Base-by-base conservation (phyloP, 305 asterid genomes). In the Fraxinus nigra region DNA sequence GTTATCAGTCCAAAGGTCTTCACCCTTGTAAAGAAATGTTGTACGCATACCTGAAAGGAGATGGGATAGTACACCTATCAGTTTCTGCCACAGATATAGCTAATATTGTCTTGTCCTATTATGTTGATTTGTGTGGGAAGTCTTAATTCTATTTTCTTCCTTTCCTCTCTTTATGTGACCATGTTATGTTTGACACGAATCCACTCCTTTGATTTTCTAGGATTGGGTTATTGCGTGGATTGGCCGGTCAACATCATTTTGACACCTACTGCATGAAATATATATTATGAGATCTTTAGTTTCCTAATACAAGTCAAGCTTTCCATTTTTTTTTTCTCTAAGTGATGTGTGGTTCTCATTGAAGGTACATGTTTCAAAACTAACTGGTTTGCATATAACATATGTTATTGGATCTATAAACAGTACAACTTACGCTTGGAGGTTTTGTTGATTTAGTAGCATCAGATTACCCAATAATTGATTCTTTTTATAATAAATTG, bases 301-400 rank as follows among this genome's bases (percentile, higher is more conserved):
- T 96, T 96, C 90, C 91, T 94, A 88, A 89, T 96, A 83, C 97
- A 92, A 92, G 90, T 96, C 85, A 96, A 96, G 97, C 98, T 94
- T 84, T 97, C 98, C 30, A 91, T 87, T 80, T 92, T 89, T 87
- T 80, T 92, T 89, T 24, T 24, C 97, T 73, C 85, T 94, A 80
- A 93, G 92, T 92, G 97, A 94, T 86, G 88, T 88, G 32, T 96
- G 99, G 99, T 69, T 91, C 87, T 87, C 88, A 61, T 81, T 96
- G 79, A 94, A 94, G 99, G 98, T 93, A 84, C 77, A 81, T 69
- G 43, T 82, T 79, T 80, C 72, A 46, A 72, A 61, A 26, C 30
- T 79, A 61, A 30, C 59, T 5, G 72, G 70, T 34, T 79, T 80
- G 8, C 79, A 34, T 73, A 40, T 75, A 78, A 35, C 80, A 40